These are phyloP conservation scores for Salix koriyanagi DNA, from an alignment of 345 rosid species.

Conservation along the genomic window DNA sequence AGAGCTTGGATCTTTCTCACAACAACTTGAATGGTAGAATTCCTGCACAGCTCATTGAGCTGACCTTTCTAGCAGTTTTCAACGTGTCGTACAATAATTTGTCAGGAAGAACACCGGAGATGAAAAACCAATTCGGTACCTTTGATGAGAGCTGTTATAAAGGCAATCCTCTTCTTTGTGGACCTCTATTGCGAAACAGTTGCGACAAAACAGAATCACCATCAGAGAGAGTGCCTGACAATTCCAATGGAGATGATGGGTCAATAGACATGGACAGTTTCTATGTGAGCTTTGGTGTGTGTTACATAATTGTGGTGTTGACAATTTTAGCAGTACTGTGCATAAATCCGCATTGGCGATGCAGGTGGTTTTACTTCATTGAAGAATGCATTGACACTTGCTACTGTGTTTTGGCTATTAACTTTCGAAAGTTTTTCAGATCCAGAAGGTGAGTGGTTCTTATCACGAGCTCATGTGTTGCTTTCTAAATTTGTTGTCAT, in stretches of 20 bases:
- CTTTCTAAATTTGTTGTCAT: not conserved
- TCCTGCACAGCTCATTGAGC: slow-evolving; percentile 17
- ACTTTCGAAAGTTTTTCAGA: not conserved
- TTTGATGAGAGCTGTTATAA: slow-evolving; percentile 14
- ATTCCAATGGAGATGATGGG: not conserved
- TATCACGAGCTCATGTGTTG: not conserved
- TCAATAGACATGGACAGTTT: slow-evolving; percentile 9
- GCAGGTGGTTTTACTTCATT: slow-evolving; percentile 1
- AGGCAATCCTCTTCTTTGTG: slow-evolving; percentile 29
- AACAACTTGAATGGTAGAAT: slow-evolving; percentile 24
- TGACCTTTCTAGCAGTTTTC: slow-evolving; percentile 13
- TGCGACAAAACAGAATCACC: not conserved
- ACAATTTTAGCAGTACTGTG: not conserved
- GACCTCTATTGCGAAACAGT: slow-evolving; percentile 10
- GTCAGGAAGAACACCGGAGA: slow-evolving; percentile 15
- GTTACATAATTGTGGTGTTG: not conserved
- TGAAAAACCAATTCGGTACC: slow-evolving; percentile 19
- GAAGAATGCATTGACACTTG: not conserved
- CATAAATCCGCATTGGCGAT: slow-evolving; percentile 14
- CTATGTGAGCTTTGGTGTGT: not conserved
- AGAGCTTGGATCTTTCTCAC: slow-evolving; percentile 34
- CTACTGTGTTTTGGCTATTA: not conserved
- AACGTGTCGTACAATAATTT: slow-evolving; percentile 37
- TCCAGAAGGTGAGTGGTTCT: not conserved
- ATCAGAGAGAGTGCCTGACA: not conserved